Base-by-base conservation (phyloP, 2,329 filamentous ascomycete genomes). In the Colletotrichum sojae region DNA sequence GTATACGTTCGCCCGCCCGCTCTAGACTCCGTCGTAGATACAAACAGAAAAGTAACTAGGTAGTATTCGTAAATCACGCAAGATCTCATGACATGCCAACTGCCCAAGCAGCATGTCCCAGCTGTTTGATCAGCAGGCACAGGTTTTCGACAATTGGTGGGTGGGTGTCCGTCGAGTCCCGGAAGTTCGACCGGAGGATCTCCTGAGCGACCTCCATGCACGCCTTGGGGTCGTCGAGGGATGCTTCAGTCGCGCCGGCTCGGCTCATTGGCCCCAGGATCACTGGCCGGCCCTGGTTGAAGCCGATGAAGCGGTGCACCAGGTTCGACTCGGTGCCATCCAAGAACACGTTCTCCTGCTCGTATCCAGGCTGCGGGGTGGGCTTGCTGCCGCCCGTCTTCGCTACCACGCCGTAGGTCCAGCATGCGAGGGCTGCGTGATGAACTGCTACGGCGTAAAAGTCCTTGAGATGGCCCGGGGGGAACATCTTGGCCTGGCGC, bases 371-470 rank as follows among this genome's bases (percentile, higher is more conserved):
- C 58, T 71, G 75, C 36, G 73, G 75, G 43, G 76, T 57, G 20
- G 71, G 63, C 65, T 74, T 71, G 73, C 77, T 75, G 15, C 67
- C 43, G 75, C 75, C 83, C 70, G 76, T 83, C 70, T 81, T 79
- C 20, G 80, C 83, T 6, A 90, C 83, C 0, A 93, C 86, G 0
- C 90, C 90, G 72, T 91, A 92, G 0, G 87, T 87, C 92, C 92
- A 94, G 48, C 94, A 81, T 0, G 89, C 88, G 5, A 94, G 81
- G 13, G 87, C 85, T 4, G 90, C 90, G 75, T 93, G 91, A 75
- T 93, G 92, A 0, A 93, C 85, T 0, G 88, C 89, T 6, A 93
- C 87, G 0, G 91, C 90, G 70, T 89, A 88, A 75, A 93, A 93
- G 71, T 91, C 89, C 51, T 88, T 87, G 4, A 93, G 77, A 12